Conservation (phyloP, 148 eudicot genomes). For the Cornus controversa region DNA sequence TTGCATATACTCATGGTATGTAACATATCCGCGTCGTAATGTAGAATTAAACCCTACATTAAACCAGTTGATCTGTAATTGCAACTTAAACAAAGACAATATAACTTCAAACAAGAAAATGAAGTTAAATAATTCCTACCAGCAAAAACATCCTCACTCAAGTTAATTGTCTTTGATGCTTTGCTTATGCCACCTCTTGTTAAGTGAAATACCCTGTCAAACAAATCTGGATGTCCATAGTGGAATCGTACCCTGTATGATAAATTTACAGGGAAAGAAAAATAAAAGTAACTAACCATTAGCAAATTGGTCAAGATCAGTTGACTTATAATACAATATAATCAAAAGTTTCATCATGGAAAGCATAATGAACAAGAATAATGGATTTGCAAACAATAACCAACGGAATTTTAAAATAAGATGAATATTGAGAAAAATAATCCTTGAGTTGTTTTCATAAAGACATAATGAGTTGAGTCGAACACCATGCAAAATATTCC, state of each 20-base stretch:
- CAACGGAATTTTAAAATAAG: neutral
- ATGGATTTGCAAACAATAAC: neutral
- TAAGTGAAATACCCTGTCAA: constrained; percentile 94
- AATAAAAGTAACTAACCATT: neutral
- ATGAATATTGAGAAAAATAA: neutral
- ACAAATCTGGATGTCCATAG: constrained; percentile 96
- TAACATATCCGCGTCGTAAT: constrained; percentile 72
- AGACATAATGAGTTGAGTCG: neutral
- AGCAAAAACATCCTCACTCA: constrained; percentile 97
- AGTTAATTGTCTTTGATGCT: constrained; percentile 89
- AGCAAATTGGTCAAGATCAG: constrained; percentile 4
- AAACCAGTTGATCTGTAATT: constrained; percentile 5
- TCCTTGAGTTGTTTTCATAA: neutral
- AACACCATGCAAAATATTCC: neutral
- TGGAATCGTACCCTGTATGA: constrained; percentile 87
- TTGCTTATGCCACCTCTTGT: constrained; percentile 99
- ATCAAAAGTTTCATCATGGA: neutral
- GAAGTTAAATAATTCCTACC: constrained; percentile 35
- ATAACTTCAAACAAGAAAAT: neutral
- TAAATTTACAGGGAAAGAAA: constrained; percentile 1
- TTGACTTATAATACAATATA: neutral
- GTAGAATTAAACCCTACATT: constrained; percentile 76
- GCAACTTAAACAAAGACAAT: neutral
- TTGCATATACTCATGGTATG: constrained; percentile 95
- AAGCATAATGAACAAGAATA: neutral